A percentile compares a stretch with the other conserved stretches of the same genome.
Conservation (phyloP, 192 early-diverging fungal species). For the Coemansia sp. region DNA sequence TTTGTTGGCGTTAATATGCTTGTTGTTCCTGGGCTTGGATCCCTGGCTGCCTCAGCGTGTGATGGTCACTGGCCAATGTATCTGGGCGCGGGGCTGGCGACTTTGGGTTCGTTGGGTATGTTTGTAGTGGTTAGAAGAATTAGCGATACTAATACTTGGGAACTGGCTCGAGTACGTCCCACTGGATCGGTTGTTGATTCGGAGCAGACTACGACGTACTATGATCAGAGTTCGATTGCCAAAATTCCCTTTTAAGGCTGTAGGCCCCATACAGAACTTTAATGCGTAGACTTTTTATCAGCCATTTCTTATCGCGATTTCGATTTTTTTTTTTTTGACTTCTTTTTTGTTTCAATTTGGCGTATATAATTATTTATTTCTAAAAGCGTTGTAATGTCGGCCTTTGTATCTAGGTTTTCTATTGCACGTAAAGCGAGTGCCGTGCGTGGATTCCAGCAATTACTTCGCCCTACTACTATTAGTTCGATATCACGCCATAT, state of each 20-base stretch:
- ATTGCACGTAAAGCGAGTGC: background rate
- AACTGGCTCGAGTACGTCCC: constrained; percentile 12
- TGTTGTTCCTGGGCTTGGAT: constrained; percentile 13
- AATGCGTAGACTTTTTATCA: background rate
- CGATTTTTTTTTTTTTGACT: background rate
- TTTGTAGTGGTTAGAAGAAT: constrained; percentile 20
- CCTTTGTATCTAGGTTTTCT: background rate
- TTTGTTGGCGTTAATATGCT: constrained; percentile 18
- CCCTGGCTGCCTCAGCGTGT: constrained; percentile 3
- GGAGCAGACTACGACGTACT: constrained; percentile 4
- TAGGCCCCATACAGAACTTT: too few relatives aligned
- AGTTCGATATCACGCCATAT: background rate
- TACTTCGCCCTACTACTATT: background rate
- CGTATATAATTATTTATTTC: background rate
- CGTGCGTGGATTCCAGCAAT: constrained; percentile 1
- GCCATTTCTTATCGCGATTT: background rate
- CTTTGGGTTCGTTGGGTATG: constrained; percentile 13
- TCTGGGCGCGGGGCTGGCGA: constrained; percentile 17
- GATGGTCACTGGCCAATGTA: constrained; percentile 17
- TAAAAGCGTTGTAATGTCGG: background rate
- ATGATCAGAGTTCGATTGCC: constrained; percentile 4
- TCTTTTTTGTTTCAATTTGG: background rate
- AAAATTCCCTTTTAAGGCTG: background rate
- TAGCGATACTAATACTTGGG: constrained; percentile 30
- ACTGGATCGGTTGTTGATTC: background rate